Evolutionary conservation across 495 filamentous ascomycete species (phyloP), one percentile per base, ranked within the genome.

Genomic region (Hypoxylon perforatum): DNA sequence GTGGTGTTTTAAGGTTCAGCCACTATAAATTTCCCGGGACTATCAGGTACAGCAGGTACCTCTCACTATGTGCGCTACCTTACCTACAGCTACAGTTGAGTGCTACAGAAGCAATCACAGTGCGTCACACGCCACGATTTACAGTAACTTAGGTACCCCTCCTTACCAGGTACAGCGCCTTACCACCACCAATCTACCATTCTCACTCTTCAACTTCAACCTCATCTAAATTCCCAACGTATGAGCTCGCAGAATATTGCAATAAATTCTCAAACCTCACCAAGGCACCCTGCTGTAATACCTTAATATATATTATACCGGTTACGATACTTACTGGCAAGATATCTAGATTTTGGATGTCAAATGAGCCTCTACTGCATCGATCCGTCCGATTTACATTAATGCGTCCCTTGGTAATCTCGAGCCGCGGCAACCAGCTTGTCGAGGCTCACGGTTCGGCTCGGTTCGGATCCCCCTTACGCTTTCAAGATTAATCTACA

Each of bases 391-490:
- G 23, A 35, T 41, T 15, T 41, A 44, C 1, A 44, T 19, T 53
- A 12, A 54, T 54, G 61, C 50, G 51, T 44, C 48, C 39, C 55
- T 52, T 64, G 65, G 55, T 38, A 60, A 51, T 23, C 57, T 50
- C 49, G 44, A 69, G 38, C 30, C 42, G 39, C 15, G 30, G 25
- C 46, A 57, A 42, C 66, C 66, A 64, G 56, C 52, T 41, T 35
- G 41, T 61, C 39, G 38, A 23, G 38, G 18, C 50, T 57, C 42
- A 18, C 61, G 66, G 66, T 64, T 69, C 66, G 61, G 60, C 64
- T 69, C 66, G 61, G 60, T 57, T 60, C 9, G 61, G 61, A 69
- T 69, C 66, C 56, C 38, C 38, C 21, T 18, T 45, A 50, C 66
- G 56, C 51, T 64, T 51, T 63, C 44, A 12, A 64, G 50, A 64